Evolutionary conservation across 352 stramenopile species (phyloP), one percentile per base, ranked within the genome.

Genomic region (Globisporangium acanthophoron): DNA sequence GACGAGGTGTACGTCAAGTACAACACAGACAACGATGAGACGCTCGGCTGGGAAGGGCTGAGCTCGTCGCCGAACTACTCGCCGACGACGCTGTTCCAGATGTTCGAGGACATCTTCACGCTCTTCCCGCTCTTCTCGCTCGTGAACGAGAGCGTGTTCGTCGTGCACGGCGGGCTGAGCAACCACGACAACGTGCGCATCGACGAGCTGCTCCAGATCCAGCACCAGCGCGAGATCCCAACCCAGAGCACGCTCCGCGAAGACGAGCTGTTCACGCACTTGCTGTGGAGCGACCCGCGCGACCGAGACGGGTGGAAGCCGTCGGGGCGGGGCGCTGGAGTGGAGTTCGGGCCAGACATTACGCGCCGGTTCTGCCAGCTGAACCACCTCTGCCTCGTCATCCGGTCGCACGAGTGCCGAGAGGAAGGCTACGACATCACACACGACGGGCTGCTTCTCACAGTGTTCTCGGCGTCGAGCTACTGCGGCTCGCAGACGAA

Each of bases 321-420:
- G 3, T 93, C 80, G 7, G 82, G 80, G 8, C 71, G 90, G 66
- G 90, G 93, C 5, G 91, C 90, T 39, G 93, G 93, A 6, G 82
- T 97, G n/a, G 87, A 97, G 59, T 98, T 98, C 62, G 93, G 93
- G 9, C 85, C 85, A 3, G 86, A 98, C 54, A 89, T 98, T n/a
- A 98, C 91, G 0, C 80, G 91, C 52, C 68, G 77, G 2, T 98
- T 98, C 66, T 96, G 91, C 24, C 56, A 73, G 13, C 59, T 78
- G 11, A 98, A 98, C 63, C 66, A 80, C 35, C 64, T 97, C 13
- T 89, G 73, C 39, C 69, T 98, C 2, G 82, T 98, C 27, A 96
- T 98, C 65, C 88, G 93, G n/a, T 97, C 88, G 1, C 93, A 98
- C 56, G 92, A 98, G 64, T 97, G 89, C 56, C 83, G 94, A 49